Conservation (phyloP, 768 basidiomycete species). For the Gautieria morchelliformis region DNA sequence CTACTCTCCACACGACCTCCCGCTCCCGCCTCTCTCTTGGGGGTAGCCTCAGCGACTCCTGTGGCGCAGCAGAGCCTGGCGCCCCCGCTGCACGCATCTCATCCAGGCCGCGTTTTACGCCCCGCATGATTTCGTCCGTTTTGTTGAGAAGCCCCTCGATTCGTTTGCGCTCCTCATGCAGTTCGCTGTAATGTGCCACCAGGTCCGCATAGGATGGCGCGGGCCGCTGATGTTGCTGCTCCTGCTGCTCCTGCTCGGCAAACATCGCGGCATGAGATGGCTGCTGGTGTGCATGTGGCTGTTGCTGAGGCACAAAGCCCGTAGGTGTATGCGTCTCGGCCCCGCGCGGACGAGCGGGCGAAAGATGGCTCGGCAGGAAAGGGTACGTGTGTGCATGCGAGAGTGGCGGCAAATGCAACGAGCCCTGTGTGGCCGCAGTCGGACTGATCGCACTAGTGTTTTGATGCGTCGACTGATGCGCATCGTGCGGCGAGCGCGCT, state of each 20-base stretch:
- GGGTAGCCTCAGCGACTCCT: neutral
- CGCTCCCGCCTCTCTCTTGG: neutral
- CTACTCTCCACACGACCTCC: neutral
- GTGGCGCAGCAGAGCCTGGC: neutral
- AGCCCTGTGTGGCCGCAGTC: neutral
- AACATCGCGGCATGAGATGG: neutral
- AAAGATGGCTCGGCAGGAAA: neutral
- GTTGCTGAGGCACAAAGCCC: neutral
- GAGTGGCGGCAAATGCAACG: neutral
- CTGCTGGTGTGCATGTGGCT: neutral
- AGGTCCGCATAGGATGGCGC: slow-evolving; percentile 50
- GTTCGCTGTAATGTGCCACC: slow-evolving; percentile 59
- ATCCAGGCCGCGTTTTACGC: slow-evolving; percentile 65
- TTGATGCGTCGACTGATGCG: neutral
- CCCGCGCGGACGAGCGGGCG: neutral
- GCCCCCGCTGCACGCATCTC: slow-evolving; percentile 43
- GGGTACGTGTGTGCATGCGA: neutral
- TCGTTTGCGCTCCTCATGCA: slow-evolving; percentile 51
- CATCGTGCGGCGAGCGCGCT: neutral
- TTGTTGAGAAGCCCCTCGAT: slow-evolving; percentile 67
- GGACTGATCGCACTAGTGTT: neutral
- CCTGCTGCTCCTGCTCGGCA: neutral
- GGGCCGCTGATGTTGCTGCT: neutral
- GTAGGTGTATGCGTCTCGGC: neutral
- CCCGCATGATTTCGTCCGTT: slow-evolving; percentile 65